Evolutionary conservation across 345 rosid genomes (phyloP), one percentile per base, ranked within the genome.

Genomic region (Boechera retrofracta): DNA sequence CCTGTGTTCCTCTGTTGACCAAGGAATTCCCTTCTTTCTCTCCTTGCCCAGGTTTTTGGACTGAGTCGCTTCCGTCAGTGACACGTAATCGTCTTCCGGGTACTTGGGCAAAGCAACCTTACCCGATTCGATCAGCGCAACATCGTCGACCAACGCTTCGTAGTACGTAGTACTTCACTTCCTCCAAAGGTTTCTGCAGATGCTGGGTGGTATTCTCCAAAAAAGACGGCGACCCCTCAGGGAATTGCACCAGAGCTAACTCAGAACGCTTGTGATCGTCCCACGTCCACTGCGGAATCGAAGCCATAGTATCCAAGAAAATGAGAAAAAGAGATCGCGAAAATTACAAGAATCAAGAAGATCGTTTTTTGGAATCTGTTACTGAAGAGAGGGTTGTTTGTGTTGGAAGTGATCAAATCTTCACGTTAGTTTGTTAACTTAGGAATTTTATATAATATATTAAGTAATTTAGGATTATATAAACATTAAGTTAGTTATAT

Each of bases 141-240:
- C 73, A 56, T 92, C 97, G 13, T 70, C 75, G 1, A 87, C 62
- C 52, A 92, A 76, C 1, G 70, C 72, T 2, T 83, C 78, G 57
- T 87, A 88, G 77, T n/a, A n/a, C n/a, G n/a, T 86, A 87, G 10
- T 79, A 74, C 21, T 6, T 45, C 21, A 90, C 90, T n/a, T 87
- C 83, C 0, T 0, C 35, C 1, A 81, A 32, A 8, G 89, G 48
- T 80, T 75, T 79, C 3, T 83, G 76, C 0, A 88, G 83, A 3
- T 82, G 12, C 7, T 24, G 39, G 7, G 86, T 84, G n/a, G 87
- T 86, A 7, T 24, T 68, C 41, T 72, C 64, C 2, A 51, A 21
- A 87, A 89, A 87, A 60, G 84, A 71, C 2, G 87, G 80, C 7
- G 12, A 54, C 1, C 48, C 76, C 10, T 86, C 89, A 10, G 10